Conservation (phyloP, 257 asterid species). For the Eustoma russellianum region DNA sequence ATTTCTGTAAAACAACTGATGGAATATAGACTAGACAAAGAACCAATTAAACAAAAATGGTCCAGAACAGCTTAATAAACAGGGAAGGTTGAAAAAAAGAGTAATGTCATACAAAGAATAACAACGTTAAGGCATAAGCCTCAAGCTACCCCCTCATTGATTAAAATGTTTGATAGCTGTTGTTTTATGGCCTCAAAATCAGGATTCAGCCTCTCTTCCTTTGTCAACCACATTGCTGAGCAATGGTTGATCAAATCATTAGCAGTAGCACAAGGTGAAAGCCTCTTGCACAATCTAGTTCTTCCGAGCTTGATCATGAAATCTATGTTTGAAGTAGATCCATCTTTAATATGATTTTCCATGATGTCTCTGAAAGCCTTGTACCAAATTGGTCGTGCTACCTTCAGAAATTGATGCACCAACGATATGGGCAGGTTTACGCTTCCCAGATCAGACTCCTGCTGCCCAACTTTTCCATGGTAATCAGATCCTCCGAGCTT, state of each 20-base stretch:
- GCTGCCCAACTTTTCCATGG: constrained; percentile 81
- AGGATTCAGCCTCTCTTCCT: constrained; percentile 47
- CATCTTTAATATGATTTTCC: constrained; percentile 46
- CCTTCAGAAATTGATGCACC: constrained; percentile 69
- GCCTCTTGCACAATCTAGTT: constrained; percentile 19
- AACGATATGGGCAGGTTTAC: constrained; percentile 48
- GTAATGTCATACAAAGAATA: too few relatives aligned
- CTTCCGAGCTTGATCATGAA: constrained; percentile 44
- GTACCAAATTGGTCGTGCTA: constrained; percentile 87
- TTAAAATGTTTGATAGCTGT: constrained; percentile 31
- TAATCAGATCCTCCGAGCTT: constrained; percentile 97
- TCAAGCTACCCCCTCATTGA: constrained; percentile 10
- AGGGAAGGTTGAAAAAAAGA: too few relatives aligned
- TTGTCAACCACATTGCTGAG: constrained; percentile 50
- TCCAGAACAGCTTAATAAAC: too few relatives aligned
- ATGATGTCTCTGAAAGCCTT: constrained; percentile 52
- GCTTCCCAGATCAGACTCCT: constrained; percentile 86
- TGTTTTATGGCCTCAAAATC: constrained; percentile 49
- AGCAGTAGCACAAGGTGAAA: constrained; percentile 15
- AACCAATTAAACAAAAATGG: too few relatives aligned
- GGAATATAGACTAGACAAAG: too few relatives aligned
- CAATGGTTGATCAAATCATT: constrained; percentile 54
- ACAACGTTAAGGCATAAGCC: not conserved
- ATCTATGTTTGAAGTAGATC: constrained; percentile 49
- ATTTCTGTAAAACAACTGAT: too few relatives aligned